Evolutionary conservation across 2,329 filamentous ascomycete genomes (phyloP).

Genomic region (Sporothrix phasma): DNA sequence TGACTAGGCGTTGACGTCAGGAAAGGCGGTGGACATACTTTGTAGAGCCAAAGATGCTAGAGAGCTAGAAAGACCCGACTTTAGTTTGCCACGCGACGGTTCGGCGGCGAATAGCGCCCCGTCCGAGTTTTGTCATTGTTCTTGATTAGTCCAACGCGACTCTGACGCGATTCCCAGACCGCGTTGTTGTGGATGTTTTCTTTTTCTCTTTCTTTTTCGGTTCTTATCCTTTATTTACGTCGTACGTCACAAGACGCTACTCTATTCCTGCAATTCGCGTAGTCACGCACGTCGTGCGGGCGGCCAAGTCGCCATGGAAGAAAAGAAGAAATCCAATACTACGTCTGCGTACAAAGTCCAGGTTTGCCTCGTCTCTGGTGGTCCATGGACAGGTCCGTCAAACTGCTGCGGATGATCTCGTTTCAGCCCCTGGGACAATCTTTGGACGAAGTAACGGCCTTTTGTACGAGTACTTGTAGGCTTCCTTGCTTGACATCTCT

Average conservation of each 20-base stretch:
- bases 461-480: too few species aligned
- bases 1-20: neutral
- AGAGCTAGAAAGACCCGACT: neutral
- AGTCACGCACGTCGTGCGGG: neutral
- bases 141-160: slow-evolving; percentile 3
- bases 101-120: slow-evolving; percentile 5
- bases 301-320: too few species aligned
- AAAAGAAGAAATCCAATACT: neutral
- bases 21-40: neutral
- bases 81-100: slow-evolving; percentile 9
- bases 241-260: too few species aligned
- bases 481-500: too few species aligned
- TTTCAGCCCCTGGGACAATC: slow-evolving; percentile 1
- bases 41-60: neutral
- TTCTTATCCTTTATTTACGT: neutral
- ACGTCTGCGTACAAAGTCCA: neutral
- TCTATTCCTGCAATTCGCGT: neutral
- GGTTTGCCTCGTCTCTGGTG: neutral
- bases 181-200: slow-evolving; percentile 1
- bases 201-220: neutral
- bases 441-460: too few species aligned
- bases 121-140: slow-evolving; percentile 1
- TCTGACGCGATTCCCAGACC: slow-evolving; percentile 3
- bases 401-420: slow-evolving; percentile 2
- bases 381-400: neutral